These are phyloP conservation scores for Rubroshorea leprosula DNA, from an alignment of 345 rosid species.

Conservation along the genomic window DNA sequence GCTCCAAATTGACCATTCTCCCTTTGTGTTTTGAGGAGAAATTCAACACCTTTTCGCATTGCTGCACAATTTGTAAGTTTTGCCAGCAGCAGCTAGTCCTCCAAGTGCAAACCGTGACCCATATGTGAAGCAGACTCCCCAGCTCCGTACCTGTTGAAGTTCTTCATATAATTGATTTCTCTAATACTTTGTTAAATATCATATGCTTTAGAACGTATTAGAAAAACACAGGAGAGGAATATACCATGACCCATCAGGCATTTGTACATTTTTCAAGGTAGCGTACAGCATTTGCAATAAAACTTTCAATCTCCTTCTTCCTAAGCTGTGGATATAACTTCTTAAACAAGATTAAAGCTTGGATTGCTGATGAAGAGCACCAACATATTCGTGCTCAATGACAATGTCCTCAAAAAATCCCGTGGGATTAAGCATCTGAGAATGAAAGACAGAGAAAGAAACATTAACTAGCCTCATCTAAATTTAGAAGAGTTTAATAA, in stretches of 20 bases:
- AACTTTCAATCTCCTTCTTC: conserved; percentile 30
- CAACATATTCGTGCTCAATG: conserved; percentile 30
- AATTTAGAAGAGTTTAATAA: no score
- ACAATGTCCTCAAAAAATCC: conserved; percentile 34
- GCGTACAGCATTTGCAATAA: conserved; percentile 23
- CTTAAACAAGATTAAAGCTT: conserved; percentile 35
- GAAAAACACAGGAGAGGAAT: no score
- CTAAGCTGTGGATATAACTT: conserved; percentile 37
- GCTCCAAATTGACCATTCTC: conserved; percentile 65
- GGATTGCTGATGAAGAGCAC: no score
- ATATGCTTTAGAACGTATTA: no score
- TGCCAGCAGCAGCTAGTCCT: no score
- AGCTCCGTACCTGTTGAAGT: conserved; percentile 53
- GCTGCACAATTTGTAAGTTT: conserved; percentile 29
- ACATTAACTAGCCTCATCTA: no score
- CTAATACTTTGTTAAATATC: no score
- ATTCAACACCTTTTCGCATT: conserved; percentile 36
- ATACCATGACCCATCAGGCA: conserved; percentile 40
- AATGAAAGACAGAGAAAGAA: neutral
- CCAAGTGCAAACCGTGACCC: conserved; percentile 48
- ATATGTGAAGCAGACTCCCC: conserved; percentile 47
- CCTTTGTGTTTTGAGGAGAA: conserved; percentile 33
- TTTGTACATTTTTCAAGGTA: conserved; percentile 34
- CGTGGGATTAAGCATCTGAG: conserved; percentile 47
- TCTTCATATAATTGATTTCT: no score